Percentiles rank a stretch among this genome's conserved stretches.
Evolutionary conservation across 805 yeast species (phyloP).

Genomic region (Nakazawaea wyomingensis): DNA sequence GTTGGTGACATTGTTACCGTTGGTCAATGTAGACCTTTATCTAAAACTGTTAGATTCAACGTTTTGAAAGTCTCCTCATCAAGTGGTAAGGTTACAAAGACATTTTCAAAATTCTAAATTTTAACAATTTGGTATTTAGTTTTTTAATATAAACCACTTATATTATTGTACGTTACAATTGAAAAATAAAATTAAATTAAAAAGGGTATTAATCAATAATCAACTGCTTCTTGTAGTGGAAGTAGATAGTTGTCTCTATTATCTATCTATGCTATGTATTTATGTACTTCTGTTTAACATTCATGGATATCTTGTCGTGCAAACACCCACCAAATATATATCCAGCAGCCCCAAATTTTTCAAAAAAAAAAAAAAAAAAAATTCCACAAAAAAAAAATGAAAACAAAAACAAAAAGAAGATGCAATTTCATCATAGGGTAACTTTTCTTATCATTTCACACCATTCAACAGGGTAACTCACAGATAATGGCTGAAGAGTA

Average conservation of each 20-base stretch:
- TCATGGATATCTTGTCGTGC: too few relatives aligned
- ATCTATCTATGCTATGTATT: too few relatives aligned
- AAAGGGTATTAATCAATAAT: too few relatives aligned
- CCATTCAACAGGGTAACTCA: constrained; percentile 19
- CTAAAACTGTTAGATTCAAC: constrained; percentile 99
- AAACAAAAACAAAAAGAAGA: too few relatives aligned
- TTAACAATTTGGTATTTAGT: constrained; percentile 4
- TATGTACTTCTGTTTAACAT: too few relatives aligned
- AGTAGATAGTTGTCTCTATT: too few relatives aligned
- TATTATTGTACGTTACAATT: constrained; percentile 1
- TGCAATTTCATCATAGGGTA: constrained; percentile 4
- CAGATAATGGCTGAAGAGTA: constrained; percentile 3
- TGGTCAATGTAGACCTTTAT: constrained; percentile 99
- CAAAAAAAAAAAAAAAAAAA: too few relatives aligned
- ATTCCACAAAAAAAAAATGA: too few relatives aligned
- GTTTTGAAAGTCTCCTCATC: constrained; percentile 93
- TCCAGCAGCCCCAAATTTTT: too few relatives aligned
- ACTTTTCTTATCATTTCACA: constrained; percentile 14
- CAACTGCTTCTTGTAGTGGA: too few relatives aligned
- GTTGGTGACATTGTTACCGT: constrained; percentile 99
- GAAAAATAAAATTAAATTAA: too few relatives aligned
- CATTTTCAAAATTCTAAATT: constrained; percentile 91
- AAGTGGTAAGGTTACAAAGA: constrained; percentile 84
- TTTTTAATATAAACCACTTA: constrained; percentile 1
- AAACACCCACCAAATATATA: too few relatives aligned